Base-by-base conservation (phyloP, 352 stramenopile genomes). In the Pythium myriotylum region DNA sequence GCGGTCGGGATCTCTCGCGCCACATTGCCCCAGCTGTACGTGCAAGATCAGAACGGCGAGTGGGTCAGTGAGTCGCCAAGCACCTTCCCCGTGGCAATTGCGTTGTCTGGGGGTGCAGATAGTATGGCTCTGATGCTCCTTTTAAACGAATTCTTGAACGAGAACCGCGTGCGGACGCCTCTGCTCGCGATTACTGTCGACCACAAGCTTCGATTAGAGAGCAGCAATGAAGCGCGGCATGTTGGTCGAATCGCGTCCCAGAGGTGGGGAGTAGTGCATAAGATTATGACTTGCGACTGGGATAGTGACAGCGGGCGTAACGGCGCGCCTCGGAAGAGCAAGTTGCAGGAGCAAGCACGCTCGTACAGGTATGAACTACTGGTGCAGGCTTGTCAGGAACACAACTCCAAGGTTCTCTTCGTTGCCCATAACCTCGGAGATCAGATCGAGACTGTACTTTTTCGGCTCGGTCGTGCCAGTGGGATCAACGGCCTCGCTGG, bases 121-220 rank as follows among this genome's bases (percentile, higher is more conserved):
- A 94, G 84, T 55, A 90, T 93, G 78, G 82, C 86, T 23, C 57
- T 95, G 49, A 81, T 85, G 70, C 74, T 94, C 42, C 53, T 95
- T 39, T 70, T 95, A 14, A 76, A 67, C 10, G 81, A 94, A 53
- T 84, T 85, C 51, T 37, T 94, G 14, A 59, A 71, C 12, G n/a
- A 59, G 7, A 72, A 79, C 12, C 23, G 59, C 32, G 78, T 92
- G 35, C 55, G 71, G 27, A 89, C 79, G 10, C 78, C 81, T 39
- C 75, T 95, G 10, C 62, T 95, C 19, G 86, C 83, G 7, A 81
- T 95, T 60, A 94, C 82, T 14, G 79, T 95, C 45, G 83, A 95
- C 54, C 86, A 95, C 58, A 68, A 65, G 26, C 67, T 95, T 22
- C 84, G 86, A 8, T 12, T 23, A 1, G 85, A 92, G 59, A 95